phyloP scores from a whole-genome alignment of 2,329 filamentous ascomycete genomes.

The Trichoderma sp. region DNA sequence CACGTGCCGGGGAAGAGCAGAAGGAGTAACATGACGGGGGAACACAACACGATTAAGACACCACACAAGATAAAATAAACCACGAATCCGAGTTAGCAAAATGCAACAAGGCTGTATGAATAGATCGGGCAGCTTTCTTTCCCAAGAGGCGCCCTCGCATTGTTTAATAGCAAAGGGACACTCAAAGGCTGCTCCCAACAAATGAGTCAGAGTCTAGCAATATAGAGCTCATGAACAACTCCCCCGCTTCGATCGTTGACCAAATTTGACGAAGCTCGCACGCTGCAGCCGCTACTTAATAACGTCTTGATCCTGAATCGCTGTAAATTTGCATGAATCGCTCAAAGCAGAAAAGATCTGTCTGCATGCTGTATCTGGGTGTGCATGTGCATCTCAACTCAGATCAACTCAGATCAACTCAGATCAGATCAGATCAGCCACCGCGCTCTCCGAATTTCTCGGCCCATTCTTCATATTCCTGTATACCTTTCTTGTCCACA shows the following conservation, averaged over 20 bases:
- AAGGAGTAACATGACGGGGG: conserved; percentile 29
- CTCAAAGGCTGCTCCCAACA: conserved; percentile 7
- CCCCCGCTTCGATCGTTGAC: background rate
- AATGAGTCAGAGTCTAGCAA: conserved; percentile 12
- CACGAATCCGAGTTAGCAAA: conserved; percentile 1
- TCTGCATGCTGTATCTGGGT: background rate
- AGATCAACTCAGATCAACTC: background rate
- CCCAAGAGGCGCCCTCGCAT: background rate
- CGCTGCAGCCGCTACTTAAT: background rate
- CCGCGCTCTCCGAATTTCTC: conserved; percentile 90
- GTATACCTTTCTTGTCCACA: conserved; percentile 81
- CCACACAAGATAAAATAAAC: background rate
- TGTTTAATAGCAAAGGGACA: conserved; percentile 8
- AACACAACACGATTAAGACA: conserved; percentile 12
- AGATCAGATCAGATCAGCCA: conserved; percentile 53
- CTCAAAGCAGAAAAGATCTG: background rate
- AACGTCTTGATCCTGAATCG: background rate
- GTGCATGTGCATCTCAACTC: background rate
- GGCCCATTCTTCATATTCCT: conserved; percentile 94
- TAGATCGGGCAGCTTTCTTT: background rate
- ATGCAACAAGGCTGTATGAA: conserved; percentile 14
- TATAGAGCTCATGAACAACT: conserved; percentile 10
- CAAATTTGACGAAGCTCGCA: background rate
- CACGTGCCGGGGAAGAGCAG: conserved; percentile 29
- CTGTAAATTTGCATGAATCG: background rate